These are phyloP conservation scores for Aspergillus thermomutatus DNA, from an alignment of 2,329 filamentous ascomycete genomes.

Conservation along the genomic window DNA sequence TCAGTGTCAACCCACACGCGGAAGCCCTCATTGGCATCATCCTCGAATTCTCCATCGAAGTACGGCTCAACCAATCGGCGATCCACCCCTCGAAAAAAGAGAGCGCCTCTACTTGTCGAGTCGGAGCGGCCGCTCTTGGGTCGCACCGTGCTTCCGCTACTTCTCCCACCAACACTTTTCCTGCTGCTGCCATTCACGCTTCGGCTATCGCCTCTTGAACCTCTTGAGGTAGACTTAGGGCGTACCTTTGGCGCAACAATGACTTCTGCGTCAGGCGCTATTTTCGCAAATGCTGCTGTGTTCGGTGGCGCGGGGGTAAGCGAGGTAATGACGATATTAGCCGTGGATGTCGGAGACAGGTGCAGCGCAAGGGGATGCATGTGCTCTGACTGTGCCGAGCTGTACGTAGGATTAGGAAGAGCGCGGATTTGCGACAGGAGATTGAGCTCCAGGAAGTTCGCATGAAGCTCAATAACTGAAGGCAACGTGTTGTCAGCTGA, in stretches of 20 bases:
- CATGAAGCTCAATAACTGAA: slow-evolving; percentile 86
- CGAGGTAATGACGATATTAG: slow-evolving; percentile 81
- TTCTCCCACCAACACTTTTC: slow-evolving; percentile 68
- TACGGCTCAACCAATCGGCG: slow-evolving; percentile 66
- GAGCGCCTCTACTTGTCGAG: slow-evolving; percentile 48
- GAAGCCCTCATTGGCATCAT: slow-evolving; percentile 57
- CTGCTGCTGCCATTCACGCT: slow-evolving; percentile 78
- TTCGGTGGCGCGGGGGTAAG: slow-evolving; percentile 70
- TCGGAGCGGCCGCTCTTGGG: slow-evolving; percentile 59
- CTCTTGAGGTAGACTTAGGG: slow-evolving; percentile 60
- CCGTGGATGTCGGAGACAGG: slow-evolving; percentile 90
- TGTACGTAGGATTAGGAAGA: slow-evolving; percentile 77
- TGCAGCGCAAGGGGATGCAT: slow-evolving; percentile 85
- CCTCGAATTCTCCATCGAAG: slow-evolving; percentile 67
- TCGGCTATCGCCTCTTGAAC: slow-evolving; percentile 65
- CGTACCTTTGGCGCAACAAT: slow-evolving; percentile 94
- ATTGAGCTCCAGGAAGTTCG: slow-evolving; percentile 91
- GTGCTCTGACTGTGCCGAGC: slow-evolving; percentile 50
- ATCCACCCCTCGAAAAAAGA: slow-evolving; percentile 81
- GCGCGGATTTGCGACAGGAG: slow-evolving; percentile 89
- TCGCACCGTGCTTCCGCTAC: slow-evolving; percentile 67
- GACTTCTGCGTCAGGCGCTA: slow-evolving; percentile 90
- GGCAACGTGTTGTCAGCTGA: slow-evolving; percentile 7
- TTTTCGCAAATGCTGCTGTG: slow-evolving; percentile 78
- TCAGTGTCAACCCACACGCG: slow-evolving; percentile 85